phyloP scores from a whole-genome alignment of 495 filamentous ascomycete species.

The Neurospora tetraspora region DNA sequence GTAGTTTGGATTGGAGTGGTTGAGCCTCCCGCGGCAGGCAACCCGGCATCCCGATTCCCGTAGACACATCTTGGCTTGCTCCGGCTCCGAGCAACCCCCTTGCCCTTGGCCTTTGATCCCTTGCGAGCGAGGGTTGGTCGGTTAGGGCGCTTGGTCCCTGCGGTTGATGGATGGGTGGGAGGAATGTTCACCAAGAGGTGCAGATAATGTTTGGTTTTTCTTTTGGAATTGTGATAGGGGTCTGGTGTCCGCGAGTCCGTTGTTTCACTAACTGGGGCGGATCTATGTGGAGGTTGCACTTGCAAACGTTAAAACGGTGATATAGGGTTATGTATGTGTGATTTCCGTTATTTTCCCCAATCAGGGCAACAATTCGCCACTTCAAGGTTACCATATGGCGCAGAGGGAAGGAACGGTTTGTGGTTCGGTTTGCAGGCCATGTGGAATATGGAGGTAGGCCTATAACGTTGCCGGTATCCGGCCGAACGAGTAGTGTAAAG shows the following conservation, averaged over 20 bases:
- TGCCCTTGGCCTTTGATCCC: background rate
- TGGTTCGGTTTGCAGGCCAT: background rate
- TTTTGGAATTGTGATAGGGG: background rate
- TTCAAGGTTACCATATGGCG: background rate
- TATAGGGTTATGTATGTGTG: background rate
- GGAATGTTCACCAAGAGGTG: background rate
- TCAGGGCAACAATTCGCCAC: background rate
- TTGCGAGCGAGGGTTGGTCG: background rate
- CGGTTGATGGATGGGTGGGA: background rate
- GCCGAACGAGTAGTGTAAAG: background rate
- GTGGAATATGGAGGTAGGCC: background rate
- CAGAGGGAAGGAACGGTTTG: background rate
- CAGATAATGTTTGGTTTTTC: background rate
- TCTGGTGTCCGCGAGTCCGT: background rate
- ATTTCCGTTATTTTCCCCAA: background rate
- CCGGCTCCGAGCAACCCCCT: background rate
- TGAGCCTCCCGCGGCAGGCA: background rate
- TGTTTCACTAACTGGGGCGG: background rate
- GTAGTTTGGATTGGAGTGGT: background rate
- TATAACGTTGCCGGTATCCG: background rate
- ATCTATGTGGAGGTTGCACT: background rate
- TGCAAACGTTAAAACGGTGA: background rate
- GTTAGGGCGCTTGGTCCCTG: background rate
- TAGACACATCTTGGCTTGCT: background rate
- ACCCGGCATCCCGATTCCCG: background rate